phyloP scores from a whole-genome alignment of 2,329 filamentous ascomycete genomes.

The Xylariales sp. region DNA sequence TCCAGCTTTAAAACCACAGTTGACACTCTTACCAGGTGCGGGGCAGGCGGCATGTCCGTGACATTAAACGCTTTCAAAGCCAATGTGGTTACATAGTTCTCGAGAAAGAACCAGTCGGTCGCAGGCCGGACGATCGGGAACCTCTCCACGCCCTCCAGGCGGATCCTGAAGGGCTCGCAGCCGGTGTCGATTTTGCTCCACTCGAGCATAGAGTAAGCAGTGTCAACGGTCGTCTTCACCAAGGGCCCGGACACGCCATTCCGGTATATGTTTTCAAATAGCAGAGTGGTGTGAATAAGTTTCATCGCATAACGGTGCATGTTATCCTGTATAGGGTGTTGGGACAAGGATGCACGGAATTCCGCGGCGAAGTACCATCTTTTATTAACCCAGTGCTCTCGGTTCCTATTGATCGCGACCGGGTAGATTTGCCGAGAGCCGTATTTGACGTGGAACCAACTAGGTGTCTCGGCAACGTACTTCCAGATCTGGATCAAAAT shows the following conservation, averaged over 20 bases:
- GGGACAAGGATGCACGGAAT: background rate
- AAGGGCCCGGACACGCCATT: background rate
- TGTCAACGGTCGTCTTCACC: background rate
- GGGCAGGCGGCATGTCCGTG: background rate
- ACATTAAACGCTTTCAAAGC: background rate
- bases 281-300: background rate
- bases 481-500: constrained; percentile 10
- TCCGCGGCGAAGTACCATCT: constrained; percentile 13
- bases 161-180: background rate
- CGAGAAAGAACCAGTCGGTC: constrained; percentile 15
- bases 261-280: too few relatives aligned
- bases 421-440: background rate
- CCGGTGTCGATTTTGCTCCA: background rate
- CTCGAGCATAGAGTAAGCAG: background rate
- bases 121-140: background rate
- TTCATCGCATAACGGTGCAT: background rate
- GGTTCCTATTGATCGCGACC: background rate
- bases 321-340: background rate
- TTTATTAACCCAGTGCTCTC: constrained; percentile 12
- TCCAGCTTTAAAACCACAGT: constrained; percentile 6
- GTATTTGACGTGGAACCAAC: constrained; percentile 10
- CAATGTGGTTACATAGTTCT: background rate
- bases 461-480: constrained; percentile 12
- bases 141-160: background rate
- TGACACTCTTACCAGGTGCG: background rate